These are phyloP conservation scores for Phoma sp. DNA, from an alignment of 2,329 filamentous ascomycete genomes.

Conservation along the genomic window DNA sequence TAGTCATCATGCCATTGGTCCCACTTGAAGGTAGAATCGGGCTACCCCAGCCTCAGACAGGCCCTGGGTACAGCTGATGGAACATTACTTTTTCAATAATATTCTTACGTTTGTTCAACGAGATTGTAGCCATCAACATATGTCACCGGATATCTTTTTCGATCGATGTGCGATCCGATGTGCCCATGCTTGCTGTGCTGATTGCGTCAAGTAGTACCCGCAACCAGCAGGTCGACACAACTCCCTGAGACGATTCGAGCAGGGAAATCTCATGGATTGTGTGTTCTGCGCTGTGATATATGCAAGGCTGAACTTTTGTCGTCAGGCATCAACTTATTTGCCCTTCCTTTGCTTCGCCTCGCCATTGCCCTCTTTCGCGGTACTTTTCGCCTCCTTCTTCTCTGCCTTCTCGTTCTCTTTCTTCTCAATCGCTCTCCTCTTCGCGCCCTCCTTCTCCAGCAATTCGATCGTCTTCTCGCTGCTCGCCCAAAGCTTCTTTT, in stretches of 20 bases:
- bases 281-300: neutral
- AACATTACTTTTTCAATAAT: too few relatives aligned
- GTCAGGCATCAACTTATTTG: constrained; percentile 11
- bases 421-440: constrained; percentile 66
- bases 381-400: constrained; percentile 36
- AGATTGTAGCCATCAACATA: too few relatives aligned
- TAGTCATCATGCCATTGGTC: too few relatives aligned
- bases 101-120: too few relatives aligned
- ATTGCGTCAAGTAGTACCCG: neutral
- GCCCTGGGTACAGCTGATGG: too few relatives aligned
- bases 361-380: constrained; percentile 26
- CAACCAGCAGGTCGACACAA: neutral
- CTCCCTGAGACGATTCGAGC: neutral
- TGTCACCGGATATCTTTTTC: too few relatives aligned
- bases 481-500: constrained; percentile 87
- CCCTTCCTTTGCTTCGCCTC: constrained; percentile 36
- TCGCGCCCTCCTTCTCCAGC: constrained; percentile 80
- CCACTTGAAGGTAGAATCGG: too few relatives aligned
- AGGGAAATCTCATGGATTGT: neutral
- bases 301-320: neutral
- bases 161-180: too few relatives aligned
- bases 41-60: too few relatives aligned
- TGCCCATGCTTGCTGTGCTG: neutral
- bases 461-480: constrained; percentile 81
- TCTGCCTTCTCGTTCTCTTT: constrained; percentile 54